These are phyloP conservation scores for Thalassia testudinum DNA, from an alignment of 116 monocot genomes.

Conservation along the genomic window DNA sequence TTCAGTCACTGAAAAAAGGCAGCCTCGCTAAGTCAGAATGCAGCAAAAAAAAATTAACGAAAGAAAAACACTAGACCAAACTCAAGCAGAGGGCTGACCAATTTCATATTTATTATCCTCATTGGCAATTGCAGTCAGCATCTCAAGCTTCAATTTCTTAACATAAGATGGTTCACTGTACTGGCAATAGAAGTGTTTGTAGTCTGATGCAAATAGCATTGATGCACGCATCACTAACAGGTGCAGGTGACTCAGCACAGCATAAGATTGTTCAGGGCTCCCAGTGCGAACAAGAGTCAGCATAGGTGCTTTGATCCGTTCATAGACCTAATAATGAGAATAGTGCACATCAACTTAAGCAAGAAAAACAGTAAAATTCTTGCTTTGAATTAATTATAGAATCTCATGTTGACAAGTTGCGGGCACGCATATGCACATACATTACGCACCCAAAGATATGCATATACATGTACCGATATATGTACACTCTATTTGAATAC, in stretches of 20 bases:
- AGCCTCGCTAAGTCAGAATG: too few species aligned
- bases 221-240: slow-evolving; percentile 95
- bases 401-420: too few species aligned
- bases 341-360: background rate
- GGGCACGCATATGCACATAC: too few species aligned
- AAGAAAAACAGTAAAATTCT: too few species aligned
- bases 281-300: slow-evolving; percentile 89
- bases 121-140: slow-evolving; percentile 96
- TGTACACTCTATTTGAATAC: too few species aligned
- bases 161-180: slow-evolving; percentile 94
- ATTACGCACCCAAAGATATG: too few species aligned
- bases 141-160: slow-evolving; percentile 96
- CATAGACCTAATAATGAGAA: slow-evolving; percentile 63
- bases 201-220: slow-evolving; percentile 91
- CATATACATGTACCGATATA: too few species aligned
- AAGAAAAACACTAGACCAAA: slow-evolving; percentile 1
- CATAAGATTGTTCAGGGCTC: slow-evolving; percentile 91
- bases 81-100: slow-evolving; percentile 24
- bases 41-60: too few species aligned
- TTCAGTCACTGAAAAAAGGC: slow-evolving; percentile 63
- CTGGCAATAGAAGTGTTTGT: slow-evolving; percentile 93
- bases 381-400: too few species aligned
- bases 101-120: slow-evolving; percentile 99
- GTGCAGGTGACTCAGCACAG: slow-evolving; percentile 89
- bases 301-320: slow-evolving; percentile 93